Base-by-base conservation (phyloP, 371 early-diverging fungal genomes). In the Mucor velutinosus region DNA sequence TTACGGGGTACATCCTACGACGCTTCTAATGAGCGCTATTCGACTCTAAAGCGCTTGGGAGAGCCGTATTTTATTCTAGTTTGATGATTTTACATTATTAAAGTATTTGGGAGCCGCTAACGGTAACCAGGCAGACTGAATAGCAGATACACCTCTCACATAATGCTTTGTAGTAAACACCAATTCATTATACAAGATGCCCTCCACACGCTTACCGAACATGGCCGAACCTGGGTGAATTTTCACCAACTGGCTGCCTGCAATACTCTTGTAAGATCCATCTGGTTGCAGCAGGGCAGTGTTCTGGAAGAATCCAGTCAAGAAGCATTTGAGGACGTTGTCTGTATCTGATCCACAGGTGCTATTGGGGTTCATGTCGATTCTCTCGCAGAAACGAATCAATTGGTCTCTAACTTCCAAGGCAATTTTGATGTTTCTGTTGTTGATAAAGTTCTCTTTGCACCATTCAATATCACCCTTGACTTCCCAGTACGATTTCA, bases 121-220 rank as follows among this genome's bases (percentile, higher is more conserved):
- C 0, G 90, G 77, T 33, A 97, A 76, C 97, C 98, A 98, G 30
- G 83, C 75, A 32, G 92, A 87, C 63, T 96, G 92, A 3, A 95
- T 89, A 3, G 89, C 87, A 23, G 94, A 93, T 0, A 95, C 94
- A 33, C 91, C 89, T 23, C 96, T 86, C 56, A 95, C 90, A 77
- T 96, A 96, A 65, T 93, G 90, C 56, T 90, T 89, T 15, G 94
- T 91, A 0, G 98, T 98, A 58, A 92, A 92, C 5, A 95, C 97
- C 53, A 95, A 85, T 79, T 99, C 98, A 71, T 97, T 94, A 79
- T 95, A 99, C 72, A 99, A 80, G 39, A 99, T 86, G 10, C 92
- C 91, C 60, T 92, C 90, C 0, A 83, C 80, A 30, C 88, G 90
- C 78, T 87, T 90, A 21, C 87, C 87, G 83, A 94, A 95, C 80